Evolutionary conservation across 2,329 filamentous ascomycete genomes (phyloP).

Genomic region (Colletotrichum lupini): DNA sequence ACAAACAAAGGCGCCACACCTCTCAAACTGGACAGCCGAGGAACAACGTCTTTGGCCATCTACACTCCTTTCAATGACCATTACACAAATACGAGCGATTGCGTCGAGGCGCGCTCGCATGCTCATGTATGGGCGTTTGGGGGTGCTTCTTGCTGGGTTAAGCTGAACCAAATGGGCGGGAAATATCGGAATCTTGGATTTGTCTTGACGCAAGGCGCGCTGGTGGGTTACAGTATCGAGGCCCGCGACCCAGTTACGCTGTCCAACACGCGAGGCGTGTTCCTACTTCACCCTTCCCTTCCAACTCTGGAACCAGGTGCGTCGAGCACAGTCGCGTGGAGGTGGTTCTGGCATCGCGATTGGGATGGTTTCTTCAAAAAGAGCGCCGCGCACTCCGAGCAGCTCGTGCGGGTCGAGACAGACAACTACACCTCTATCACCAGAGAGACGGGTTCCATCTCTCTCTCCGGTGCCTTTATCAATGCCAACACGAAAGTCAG

Average conservation of each 20-base stretch:
- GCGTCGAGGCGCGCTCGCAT: conserved; percentile 13
- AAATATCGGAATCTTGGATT: conserved; percentile 27
- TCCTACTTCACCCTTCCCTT: conserved; percentile 27
- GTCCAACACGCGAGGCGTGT: conserved; percentile 32
- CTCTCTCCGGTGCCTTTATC: conserved; percentile 5
- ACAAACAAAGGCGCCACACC: conserved; percentile 8
- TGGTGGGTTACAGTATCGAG: conserved; percentile 34
- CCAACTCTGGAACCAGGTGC: conserved; percentile 19
- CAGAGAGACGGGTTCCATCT: not conserved
- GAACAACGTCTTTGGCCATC: conserved; percentile 26
- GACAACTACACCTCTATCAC: conserved; percentile 8
- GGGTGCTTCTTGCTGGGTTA: conserved; percentile 29
- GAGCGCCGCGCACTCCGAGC: conserved; percentile 12
- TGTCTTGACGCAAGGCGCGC: conserved; percentile 21
- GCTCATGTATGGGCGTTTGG: conserved; percentile 32
- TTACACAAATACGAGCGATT: conserved; percentile 32
- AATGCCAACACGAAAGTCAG: conserved; percentile 11
- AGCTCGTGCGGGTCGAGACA: conserved; percentile 21
- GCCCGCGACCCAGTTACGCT: conserved; percentile 24
- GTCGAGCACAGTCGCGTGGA: conserved; percentile 18
- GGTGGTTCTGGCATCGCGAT: conserved; percentile 28
- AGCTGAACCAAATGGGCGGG: conserved; percentile 33
- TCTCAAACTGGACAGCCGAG: conserved; percentile 10
- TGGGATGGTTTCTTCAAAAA: conserved; percentile 30
- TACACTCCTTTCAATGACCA: conserved; percentile 35